A percentile compares a stretch with the other conserved stretches of the same genome.
These are phyloP conservation scores for Blastobotrys elegans DNA, from an alignment of 1,139 yeast genomes.

Conservation along the genomic window DNA sequence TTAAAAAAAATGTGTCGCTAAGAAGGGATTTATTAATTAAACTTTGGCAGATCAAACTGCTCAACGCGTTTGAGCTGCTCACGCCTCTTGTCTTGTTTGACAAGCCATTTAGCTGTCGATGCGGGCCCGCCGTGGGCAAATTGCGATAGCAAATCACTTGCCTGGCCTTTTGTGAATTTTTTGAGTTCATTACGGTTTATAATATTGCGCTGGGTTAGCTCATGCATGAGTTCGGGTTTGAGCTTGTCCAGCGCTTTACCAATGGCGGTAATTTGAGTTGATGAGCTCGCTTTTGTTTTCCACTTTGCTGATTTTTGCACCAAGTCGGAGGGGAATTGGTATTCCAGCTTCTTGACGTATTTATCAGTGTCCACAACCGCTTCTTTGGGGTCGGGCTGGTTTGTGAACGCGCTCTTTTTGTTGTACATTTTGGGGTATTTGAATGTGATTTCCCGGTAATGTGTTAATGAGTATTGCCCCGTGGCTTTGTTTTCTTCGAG, in stretches of 20 bases:
- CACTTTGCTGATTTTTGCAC: conserved; percentile 4
- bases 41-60: conserved; percentile 6
- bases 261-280: neutral
- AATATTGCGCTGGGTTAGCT: neutral
- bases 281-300: neutral
- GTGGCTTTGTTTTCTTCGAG: conserved; percentile 13
- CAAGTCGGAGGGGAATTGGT: neutral
- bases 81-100: conserved; percentile 2
- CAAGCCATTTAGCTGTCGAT: conserved; percentile 3
- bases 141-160: conserved; percentile 7
- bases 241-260: neutral
- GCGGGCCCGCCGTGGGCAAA: conserved; percentile 5
- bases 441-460: conserved; percentile 14
- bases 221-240: neutral
- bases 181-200: neutral
- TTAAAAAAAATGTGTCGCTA: too few relatives aligned
- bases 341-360: neutral
- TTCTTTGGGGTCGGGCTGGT: neutral
- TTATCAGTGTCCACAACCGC: conserved; percentile 5
- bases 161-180: conserved; percentile 4
- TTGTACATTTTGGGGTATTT: neutral
- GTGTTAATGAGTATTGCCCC: conserved; percentile 9
- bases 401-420: neutral
- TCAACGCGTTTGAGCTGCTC: conserved; percentile 6
- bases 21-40: too few relatives aligned